Conservation (phyloP, 352 stramenopile species). For the Phytopythium vexans region DNA sequence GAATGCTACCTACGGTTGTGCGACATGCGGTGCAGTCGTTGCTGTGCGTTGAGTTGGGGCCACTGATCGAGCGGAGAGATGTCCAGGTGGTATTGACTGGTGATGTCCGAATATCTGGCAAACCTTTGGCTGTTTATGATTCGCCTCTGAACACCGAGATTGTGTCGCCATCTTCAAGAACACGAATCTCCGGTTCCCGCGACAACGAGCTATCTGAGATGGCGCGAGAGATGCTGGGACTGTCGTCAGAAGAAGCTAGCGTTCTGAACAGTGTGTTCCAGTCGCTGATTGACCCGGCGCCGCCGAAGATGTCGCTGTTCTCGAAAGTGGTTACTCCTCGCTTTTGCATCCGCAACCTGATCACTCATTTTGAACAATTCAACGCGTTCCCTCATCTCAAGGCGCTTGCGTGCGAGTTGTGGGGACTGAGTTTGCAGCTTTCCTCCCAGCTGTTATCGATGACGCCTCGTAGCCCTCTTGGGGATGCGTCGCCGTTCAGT, state of each 20-base stretch:
- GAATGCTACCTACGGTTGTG: constrained; percentile 60
- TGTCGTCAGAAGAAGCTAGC: constrained; percentile 47
- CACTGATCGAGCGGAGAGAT: constrained; percentile 45
- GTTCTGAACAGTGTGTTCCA: constrained; percentile 49
- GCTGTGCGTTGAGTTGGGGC: constrained; percentile 60
- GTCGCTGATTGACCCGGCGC: constrained; percentile 37
- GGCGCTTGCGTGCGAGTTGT: constrained; percentile 42
- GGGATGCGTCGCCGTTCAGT: constrained; percentile 14
- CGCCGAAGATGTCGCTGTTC: constrained; percentile 55
- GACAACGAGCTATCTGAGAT: constrained; percentile 34
- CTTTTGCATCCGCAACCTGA: constrained; percentile 61
- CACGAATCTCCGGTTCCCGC: constrained; percentile 11
- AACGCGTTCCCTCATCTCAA: constrained; percentile 42
- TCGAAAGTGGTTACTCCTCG: constrained; percentile 29
- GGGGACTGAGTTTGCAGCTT: constrained; percentile 52
- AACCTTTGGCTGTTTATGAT: constrained; percentile 57
- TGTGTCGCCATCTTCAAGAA: background rate
- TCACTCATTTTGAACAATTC: constrained; percentile 67
- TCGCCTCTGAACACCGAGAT: constrained; percentile 28
- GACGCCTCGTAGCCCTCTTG: constrained; percentile 4
- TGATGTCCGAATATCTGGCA: constrained; percentile 61
- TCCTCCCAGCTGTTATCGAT: too few relatives aligned
- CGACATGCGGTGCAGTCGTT: constrained; percentile 52
- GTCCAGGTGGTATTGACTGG: constrained; percentile 58
- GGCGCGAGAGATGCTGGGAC: constrained; percentile 41